A percentile compares a stretch with the other conserved stretches of the same genome.
Evolutionary conservation across 2,329 filamentous ascomycete species (phyloP).

Genomic region (Albifimbria verrucaria): DNA sequence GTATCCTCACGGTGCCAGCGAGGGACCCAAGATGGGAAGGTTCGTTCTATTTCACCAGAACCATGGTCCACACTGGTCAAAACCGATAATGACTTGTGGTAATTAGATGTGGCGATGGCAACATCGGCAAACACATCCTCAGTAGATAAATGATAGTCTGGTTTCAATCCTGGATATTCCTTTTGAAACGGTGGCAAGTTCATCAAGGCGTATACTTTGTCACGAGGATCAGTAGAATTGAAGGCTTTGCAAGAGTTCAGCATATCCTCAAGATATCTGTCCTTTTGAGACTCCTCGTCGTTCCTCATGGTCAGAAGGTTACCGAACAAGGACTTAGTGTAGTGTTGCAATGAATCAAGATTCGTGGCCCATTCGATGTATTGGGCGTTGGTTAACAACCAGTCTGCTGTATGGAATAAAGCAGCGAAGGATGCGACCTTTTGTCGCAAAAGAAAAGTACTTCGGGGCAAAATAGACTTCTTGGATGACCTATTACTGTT

Average conservation of each 20-base stretch:
- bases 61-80: neutral
- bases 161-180: neutral
- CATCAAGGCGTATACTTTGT: slow-evolving; percentile 1
- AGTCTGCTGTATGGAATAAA: neutral
- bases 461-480: neutral
- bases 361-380: neutral
- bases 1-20: neutral
- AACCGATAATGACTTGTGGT: neutral
- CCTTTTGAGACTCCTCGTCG: neutral
- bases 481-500: neutral
- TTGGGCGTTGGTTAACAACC: neutral
- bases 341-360: neutral
- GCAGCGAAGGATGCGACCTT: neutral
- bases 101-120: neutral
- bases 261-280: neutral
- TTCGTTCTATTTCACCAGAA: neutral
- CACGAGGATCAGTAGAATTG: neutral
- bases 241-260: neutral
- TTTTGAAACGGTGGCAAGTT: neutral
- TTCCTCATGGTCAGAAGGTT: neutral
- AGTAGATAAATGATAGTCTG: neutral
- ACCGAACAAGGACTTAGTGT: neutral
- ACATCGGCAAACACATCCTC: neutral
- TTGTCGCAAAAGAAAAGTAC: neutral
- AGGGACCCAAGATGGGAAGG: neutral